Conservation (phyloP, 257 asterid species). For the Solanum stenotomum region DNA sequence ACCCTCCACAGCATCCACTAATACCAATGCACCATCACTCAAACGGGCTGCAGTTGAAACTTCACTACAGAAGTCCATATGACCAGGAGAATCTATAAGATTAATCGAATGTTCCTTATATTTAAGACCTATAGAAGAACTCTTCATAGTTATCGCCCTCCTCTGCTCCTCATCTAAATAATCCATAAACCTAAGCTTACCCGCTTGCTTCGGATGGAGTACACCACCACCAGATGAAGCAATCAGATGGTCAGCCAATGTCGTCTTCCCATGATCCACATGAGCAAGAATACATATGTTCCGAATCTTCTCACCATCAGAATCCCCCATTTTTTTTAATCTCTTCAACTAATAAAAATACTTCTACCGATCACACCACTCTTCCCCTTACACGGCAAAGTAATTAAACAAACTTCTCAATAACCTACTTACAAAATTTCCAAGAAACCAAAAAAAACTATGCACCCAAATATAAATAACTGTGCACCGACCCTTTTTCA, state of each 20-base stretch:
- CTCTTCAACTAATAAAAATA: not conserved
- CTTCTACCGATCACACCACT: not conserved
- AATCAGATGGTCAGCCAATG: conserved; percentile 86
- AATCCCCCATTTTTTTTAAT: conserved; percentile 14
- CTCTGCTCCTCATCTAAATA: conserved; percentile 95
- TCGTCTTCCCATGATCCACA: conserved; percentile 96
- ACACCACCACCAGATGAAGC: conserved; percentile 91
- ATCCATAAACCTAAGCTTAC: conserved; percentile 90
- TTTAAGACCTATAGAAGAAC: conserved; percentile 73
- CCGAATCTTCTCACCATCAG: conserved; percentile 27
- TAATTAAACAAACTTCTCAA: not conserved
- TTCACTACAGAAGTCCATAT: conserved; percentile 97
- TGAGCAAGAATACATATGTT: conserved; percentile 96
- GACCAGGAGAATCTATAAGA: conserved; percentile 93
- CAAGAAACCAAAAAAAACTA: not conserved
- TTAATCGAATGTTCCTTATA: conserved; percentile 47
- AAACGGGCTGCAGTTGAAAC: conserved; percentile 94
- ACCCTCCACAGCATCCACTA: conserved; percentile 93
- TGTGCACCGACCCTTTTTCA: not conserved
- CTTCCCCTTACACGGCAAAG: not conserved
- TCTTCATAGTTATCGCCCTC: conserved; percentile 95
- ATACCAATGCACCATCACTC: conserved; percentile 87
- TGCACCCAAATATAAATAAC: too few species aligned
- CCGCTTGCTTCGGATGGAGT: conserved; percentile 96
- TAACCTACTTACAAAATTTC: not conserved